Base-by-base conservation (phyloP, 2,329 filamentous ascomycete genomes). In the Colletotrichum sp. region DNA sequence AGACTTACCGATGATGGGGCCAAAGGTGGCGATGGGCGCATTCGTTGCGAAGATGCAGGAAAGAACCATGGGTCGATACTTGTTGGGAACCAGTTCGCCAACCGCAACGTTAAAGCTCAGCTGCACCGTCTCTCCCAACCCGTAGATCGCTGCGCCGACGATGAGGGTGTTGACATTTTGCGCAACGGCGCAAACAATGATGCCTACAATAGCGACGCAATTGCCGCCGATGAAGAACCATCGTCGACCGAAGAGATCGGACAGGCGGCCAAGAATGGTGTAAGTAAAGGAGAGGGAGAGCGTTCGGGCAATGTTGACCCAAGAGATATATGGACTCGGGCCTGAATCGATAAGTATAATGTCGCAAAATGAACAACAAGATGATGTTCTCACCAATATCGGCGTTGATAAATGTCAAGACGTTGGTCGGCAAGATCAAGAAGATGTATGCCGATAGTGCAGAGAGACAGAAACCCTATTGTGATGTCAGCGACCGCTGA, bases 61-160 rank as follows among this genome's bases (percentile, higher is more conserved):
- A 9, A 81, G 64, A 6, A 83, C 82, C 68, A 83, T 78, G 13
- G 82, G 81, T 10, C 85, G 82, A 70, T 86, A 85, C 80, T 87
- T 87, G 80, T 86, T 87, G 21, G 86, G 85, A 16, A 87, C 83
- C 21, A 87, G 79, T 78, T 87, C 86, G 21, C 84, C 82, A 15
- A 87, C 80, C 8, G 83, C 82, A 12, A 85, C 82, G 57, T 84
- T 84, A 77, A 84, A 85, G 44, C 81, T 84, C 60, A 85, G 79
- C 79, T 85, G 85, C 4, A 83, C 82, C 1, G 84, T 84, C 77
- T 83, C 83, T 8, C 83, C 84, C 15, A 85, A 66, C 5, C 84
- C 85, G 57, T 84, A 83, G 8, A 86, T 77, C 4, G 81, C 83
- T 57, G 80, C 82, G 24, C 84, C 84, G n/a, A 81, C 75, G 63